Conservation (phyloP, 1,284 basidiomycete species). For the Clitocybe nebularis region DNA sequence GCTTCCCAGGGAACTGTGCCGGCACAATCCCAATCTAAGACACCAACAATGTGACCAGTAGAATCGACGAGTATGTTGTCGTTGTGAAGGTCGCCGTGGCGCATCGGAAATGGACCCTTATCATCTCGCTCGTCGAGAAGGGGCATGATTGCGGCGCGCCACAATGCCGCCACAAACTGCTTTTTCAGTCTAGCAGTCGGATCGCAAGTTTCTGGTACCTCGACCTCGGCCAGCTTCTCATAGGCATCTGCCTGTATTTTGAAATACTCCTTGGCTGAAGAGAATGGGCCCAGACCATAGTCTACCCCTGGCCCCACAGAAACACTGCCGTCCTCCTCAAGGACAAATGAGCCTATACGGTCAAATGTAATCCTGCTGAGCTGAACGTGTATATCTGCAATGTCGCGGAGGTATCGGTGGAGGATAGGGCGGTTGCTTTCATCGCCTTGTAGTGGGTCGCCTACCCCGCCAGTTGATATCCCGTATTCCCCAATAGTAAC, state of each 20-base stretch:
- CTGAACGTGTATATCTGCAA: conserved; percentile 35
- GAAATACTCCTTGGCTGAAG: conserved; percentile 32
- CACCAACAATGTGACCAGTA: conserved; percentile 33
- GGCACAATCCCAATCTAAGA: conserved; percentile 37
- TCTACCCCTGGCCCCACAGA: conserved; percentile 34
- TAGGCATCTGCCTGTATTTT: conserved; percentile 33
- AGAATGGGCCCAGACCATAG: conserved; percentile 34
- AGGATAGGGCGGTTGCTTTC: conserved; percentile 31
- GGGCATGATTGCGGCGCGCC: conserved; percentile 34
- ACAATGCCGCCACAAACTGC: conserved; percentile 32
- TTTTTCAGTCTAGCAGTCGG: conserved; percentile 28
- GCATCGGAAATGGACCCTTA: conserved; percentile 34
- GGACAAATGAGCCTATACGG: conserved; percentile 32
- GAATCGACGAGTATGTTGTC: conserved; percentile 36
- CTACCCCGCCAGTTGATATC: conserved; percentile 23
- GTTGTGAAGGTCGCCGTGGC: conserved; percentile 35
- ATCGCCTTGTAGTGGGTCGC: conserved; percentile 28
- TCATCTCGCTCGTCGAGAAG: conserved; percentile 32
- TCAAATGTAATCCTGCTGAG: conserved; percentile 34
- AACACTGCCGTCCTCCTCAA: conserved; percentile 27
- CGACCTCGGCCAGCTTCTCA: conserved; percentile 29
- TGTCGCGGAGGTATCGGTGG: conserved; percentile 30
- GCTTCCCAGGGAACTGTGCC: conserved; percentile 38
- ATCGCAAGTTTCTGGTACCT: conserved; percentile 15
- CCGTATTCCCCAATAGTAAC: conserved; percentile 36